phyloP scores from a whole-genome alignment of 1,284 basidiomycete genomes.

The Cutaneotrichosporon cavernicola region DNA sequence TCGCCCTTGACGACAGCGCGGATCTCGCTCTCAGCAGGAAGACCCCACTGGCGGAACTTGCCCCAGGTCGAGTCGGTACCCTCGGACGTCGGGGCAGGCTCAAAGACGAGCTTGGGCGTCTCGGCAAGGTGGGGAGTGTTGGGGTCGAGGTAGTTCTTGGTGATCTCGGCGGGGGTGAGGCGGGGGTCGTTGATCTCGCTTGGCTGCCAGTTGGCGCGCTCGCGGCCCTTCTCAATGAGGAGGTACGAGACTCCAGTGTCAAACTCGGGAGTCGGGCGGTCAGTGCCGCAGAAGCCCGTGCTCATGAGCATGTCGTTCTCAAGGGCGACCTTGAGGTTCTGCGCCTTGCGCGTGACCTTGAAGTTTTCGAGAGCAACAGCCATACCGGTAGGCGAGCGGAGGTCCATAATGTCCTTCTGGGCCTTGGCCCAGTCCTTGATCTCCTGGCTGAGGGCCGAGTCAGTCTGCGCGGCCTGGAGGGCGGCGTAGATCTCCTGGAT shows the following conservation, averaged over 20 bases:
- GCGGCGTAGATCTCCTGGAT: slow-evolving; percentile 69
- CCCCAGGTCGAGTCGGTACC: slow-evolving; percentile 47
- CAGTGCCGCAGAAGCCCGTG: slow-evolving; percentile 35
- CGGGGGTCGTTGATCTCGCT: slow-evolving; percentile 61
- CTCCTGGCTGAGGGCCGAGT: slow-evolving; percentile 53
- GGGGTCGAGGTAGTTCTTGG: slow-evolving; percentile 41
- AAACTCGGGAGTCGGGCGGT: slow-evolving; percentile 76
- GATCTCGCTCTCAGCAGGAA: slow-evolving; percentile 46
- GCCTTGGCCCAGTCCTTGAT: slow-evolving; percentile 70
- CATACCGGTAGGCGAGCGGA: slow-evolving; percentile 84
- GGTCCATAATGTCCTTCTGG: slow-evolving; percentile 64
- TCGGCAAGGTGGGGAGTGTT: slow-evolving; percentile 68
- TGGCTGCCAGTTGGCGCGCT: slow-evolving; percentile 53
- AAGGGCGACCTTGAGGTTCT: slow-evolving; percentile 64
- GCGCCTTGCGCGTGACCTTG: slow-evolving; percentile 64
- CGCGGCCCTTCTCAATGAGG: slow-evolving; percentile 63
- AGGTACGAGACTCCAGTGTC: slow-evolving; percentile 72
- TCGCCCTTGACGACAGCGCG: slow-evolving; percentile 43
- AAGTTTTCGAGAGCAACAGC: slow-evolving; percentile 79
- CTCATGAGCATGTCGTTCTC: slow-evolving; percentile 59
- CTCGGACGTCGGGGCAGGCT: slow-evolving; percentile 30
- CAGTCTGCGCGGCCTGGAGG: slow-evolving; percentile 55
- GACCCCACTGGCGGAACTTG: slow-evolving; percentile 48
- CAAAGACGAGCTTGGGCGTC: slow-evolving; percentile 45
- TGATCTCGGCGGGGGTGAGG: slow-evolving; percentile 58